Base-by-base conservation (phyloP, 176 grass and related monocot species). In the Saccharum spontaneum region DNA sequence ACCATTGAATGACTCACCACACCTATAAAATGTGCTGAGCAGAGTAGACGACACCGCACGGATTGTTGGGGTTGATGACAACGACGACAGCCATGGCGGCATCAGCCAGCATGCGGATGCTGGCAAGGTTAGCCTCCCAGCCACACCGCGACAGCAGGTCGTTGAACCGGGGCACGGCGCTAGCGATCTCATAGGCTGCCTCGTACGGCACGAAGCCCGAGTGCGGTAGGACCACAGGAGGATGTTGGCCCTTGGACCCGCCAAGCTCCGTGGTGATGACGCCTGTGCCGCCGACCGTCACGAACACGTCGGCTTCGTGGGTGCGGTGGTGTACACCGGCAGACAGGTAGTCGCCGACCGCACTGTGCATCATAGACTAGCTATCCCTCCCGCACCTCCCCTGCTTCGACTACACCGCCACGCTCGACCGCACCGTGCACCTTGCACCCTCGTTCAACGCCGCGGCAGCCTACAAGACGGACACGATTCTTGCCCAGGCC, bases 61-160 rank as follows among this genome's bases (percentile, higher is more conserved):
- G 97, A 30, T 99, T 99, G 79, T 99, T 99, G 4, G 93, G 97
- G 69, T 90, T 99, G 81, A 99, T 99, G 90, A 99, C 65, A 1
- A 99, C 97, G 46, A 99, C 59, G 10, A 87, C 97, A 1, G 86
- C 84, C 0, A 93, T 99, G 54, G 84, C 68, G 12, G 67, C 8
- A 1, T 94, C 88, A 33, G 33, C 33, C 33, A 33, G 33, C 33
- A 2, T 2, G 33, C 33, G 33, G 33, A 33, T 33, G 33, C 3
- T 2, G 33, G 33, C 33, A 33, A 33, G 33, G 33, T 33, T 2
- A 2, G 33, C 33, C 33, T 33, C 33, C 33, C 33, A 33, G 33
- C 33, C 33, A 33, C 33, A 3, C 33, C 33, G 2, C 33, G 3
- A 2, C 33, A 33, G 3, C 33, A 33, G 33, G 33, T 33, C 33